A percentile compares a stretch with the other conserved stretches of the same genome.
phyloP scores from a whole-genome alignment of 2,329 filamentous ascomycete genomes.

The Diaporthe citriasiana region DNA sequence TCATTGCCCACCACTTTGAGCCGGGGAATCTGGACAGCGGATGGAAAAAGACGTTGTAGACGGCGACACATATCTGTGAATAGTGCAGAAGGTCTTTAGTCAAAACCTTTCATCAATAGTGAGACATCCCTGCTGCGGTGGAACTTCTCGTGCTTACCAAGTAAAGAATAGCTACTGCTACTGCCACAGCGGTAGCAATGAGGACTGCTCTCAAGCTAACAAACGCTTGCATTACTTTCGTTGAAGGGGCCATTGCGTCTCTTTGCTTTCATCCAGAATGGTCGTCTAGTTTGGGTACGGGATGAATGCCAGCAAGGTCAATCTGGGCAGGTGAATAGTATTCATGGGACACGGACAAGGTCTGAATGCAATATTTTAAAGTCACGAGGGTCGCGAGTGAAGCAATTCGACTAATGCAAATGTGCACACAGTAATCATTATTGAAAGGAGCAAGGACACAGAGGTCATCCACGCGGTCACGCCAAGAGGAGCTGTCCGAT shows the following conservation, averaged over 20 bases:
- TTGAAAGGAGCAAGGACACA: no score
- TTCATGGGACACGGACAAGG: not conserved
- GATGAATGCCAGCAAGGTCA: not conserved
- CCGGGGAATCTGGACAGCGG: slow-evolving; percentile 7
- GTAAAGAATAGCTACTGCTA: not conserved
- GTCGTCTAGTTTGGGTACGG: not conserved
- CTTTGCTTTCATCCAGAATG: not conserved
- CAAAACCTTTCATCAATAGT: not conserved
- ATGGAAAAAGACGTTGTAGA: slow-evolving; percentile 20
- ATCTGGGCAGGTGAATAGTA: not conserved
- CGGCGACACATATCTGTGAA: slow-evolving; percentile 28
- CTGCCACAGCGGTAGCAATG: not conserved
- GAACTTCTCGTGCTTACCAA: not conserved
- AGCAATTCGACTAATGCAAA: not conserved
- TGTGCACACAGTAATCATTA: not conserved
- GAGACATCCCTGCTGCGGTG: not conserved
- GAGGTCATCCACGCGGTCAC: not conserved
- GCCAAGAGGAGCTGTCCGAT: not conserved
- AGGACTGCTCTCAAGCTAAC: not conserved
- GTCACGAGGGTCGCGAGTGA: not conserved
- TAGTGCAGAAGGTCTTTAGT: not conserved
- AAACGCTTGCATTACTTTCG: not conserved
- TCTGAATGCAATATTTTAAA: not conserved
- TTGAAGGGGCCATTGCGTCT: not conserved
- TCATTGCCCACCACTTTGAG: slow-evolving; percentile 17